Conservation (phyloP, 2,329 filamentous ascomycete genomes). For the Colletotrichum camelliae region DNA sequence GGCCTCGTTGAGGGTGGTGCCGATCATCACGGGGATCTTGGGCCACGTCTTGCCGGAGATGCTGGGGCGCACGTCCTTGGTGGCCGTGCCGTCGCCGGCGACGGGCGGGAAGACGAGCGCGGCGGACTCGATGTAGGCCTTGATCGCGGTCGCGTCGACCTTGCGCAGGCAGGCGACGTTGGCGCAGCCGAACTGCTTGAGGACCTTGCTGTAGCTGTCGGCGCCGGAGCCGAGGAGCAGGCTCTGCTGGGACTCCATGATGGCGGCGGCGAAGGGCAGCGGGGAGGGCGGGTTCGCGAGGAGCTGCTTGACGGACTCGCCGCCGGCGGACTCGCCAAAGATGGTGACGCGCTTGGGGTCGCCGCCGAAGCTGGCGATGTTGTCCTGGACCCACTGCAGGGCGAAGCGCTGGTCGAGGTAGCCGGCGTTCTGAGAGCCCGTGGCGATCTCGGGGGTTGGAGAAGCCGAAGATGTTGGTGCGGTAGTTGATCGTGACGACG, state of each 20-base stretch:
- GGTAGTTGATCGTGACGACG: slow-evolving; percentile 18
- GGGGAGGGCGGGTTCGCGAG: slow-evolving; percentile 29
- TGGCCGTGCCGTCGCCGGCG: slow-evolving; percentile 4
- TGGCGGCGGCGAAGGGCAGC: slow-evolving; percentile 24
- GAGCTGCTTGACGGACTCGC: slow-evolving; percentile 39
- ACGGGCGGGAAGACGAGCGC: slow-evolving; percentile 15
- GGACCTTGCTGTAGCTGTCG: slow-evolving; percentile 10
- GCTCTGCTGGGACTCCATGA: slow-evolving; percentile 16
- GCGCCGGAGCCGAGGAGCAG: slow-evolving; percentile 4
- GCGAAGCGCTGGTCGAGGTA: slow-evolving; percentile 62
- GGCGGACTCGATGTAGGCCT: background rate
- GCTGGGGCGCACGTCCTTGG: background rate
- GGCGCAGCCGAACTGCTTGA: slow-evolving; percentile 3
- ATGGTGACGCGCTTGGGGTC: slow-evolving; percentile 66
- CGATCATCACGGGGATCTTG: slow-evolving; percentile 12
- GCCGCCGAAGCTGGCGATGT: slow-evolving; percentile 67
- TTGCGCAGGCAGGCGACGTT: background rate
- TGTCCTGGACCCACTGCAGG: slow-evolving; percentile 64
- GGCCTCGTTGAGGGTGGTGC: slow-evolving; percentile 7
- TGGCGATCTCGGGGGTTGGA: slow-evolving; percentile 10
- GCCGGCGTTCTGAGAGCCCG: slow-evolving; percentile 49
- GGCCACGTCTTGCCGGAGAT: slow-evolving; percentile 9
- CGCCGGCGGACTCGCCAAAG: slow-evolving; percentile 61
- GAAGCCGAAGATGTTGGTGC: slow-evolving; percentile 22
- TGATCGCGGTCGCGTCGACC: background rate